These are phyloP conservation scores for Suhomyces sp. DNA, from an alignment of 805 yeast genomes.

Conservation along the genomic window DNA sequence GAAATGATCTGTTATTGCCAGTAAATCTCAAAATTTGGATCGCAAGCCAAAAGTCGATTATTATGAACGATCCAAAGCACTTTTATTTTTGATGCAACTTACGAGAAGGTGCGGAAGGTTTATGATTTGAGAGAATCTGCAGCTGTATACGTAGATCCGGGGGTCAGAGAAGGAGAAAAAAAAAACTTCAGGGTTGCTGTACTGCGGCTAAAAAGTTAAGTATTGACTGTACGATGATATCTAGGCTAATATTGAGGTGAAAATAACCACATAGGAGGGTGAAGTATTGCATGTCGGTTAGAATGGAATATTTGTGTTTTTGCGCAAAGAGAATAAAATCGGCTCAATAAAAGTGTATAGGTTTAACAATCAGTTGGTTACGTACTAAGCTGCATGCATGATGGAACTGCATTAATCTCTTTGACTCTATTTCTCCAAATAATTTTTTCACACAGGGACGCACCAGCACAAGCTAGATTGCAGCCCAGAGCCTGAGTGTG, in stretches of 20 bases:
- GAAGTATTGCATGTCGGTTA: conserved; percentile 2
- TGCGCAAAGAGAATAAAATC: background rate
- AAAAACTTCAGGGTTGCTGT: background rate
- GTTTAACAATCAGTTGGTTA: background rate
- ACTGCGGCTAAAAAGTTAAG: background rate
- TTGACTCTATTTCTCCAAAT: background rate
- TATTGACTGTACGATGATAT: conserved; percentile 1
- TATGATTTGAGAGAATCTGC: background rate
- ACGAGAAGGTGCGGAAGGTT: background rate
- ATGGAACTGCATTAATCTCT: background rate
- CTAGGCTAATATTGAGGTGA: conserved; percentile 1
- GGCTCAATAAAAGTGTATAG: background rate
- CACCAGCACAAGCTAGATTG: background rate
- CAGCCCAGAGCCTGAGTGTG: background rate
- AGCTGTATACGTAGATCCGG: background rate
- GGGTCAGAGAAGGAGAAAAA: background rate
- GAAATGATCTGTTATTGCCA: background rate
- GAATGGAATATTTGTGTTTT: background rate
- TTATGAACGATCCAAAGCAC: background rate
- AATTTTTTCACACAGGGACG: background rate
- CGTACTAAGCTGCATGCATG: background rate
- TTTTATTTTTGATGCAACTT: background rate
- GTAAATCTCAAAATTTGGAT: background rate
- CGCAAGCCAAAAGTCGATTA: background rate
- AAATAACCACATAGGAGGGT: background rate